Base-by-base conservation (phyloP, 2,329 filamentous ascomycete species). In the Pseudocercospora fijiensis region DNA sequence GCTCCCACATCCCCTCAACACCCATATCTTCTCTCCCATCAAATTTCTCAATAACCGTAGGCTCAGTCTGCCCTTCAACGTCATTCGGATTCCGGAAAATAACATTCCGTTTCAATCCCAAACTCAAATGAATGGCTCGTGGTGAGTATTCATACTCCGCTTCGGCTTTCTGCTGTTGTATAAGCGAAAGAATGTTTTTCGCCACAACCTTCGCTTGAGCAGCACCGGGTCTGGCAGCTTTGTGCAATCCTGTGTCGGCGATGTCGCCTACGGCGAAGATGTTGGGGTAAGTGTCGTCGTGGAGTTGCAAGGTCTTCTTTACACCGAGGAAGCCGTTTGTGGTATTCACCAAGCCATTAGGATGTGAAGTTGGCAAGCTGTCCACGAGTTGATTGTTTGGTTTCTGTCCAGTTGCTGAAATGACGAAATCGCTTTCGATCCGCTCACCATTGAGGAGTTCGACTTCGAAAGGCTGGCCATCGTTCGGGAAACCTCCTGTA, bases 221-320 rank as follows among this genome's bases (percentile, higher is more conserved):
- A 51, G 78, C 78, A 0, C 84, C 85, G 0, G 85, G 81, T 9
- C 86, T 79, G 0, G 82, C 84, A 47, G 74, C 77, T 70, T 87
- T 87, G 5, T 82, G 82, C 0, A 80, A 78, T 0, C 81, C 81
- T 4, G 74, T 74, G 26, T 84, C 83, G 3, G 85, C 82, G 4
- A 90, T 84, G 66, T 90, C 87, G 18, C 88, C 88, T n/a, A 85
- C 82, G 1, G 83, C 84, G 68, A 86, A 90, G 1, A 89, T 78
- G 64, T 86, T 81, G 1, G 80, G 78, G 8, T 82, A 77, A 0
- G 66, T 63, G 1, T 78, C 74, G 67, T 85, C 82, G 7, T 75
- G 70, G 13, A 90, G 77, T 65, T 89, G 86, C 30, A 90, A 77
- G 0, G 83, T 86, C 0, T 82, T 78, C 56, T 81, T 80, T 24